Evolutionary conservation across 2,329 filamentous ascomycete genomes (phyloP).

Genomic region (Rutstroemia sp.): DNA sequence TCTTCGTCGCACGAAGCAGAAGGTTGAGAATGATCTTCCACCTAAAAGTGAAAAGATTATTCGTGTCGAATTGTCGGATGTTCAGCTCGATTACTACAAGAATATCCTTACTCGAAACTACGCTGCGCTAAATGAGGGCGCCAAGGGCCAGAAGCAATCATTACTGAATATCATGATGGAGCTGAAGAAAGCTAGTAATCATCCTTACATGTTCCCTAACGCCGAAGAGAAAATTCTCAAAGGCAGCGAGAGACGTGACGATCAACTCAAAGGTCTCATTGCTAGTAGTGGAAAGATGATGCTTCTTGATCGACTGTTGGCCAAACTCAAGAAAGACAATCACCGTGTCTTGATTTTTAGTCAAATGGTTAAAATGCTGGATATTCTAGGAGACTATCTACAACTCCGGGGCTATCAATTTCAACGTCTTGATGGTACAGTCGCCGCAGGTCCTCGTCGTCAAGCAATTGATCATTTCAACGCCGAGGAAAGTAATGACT

Average conservation of each 20-base stretch:
- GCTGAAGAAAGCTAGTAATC: slow-evolving; percentile 97
- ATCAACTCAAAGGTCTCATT: slow-evolving; percentile 86
- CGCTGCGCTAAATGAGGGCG: slow-evolving; percentile 82
- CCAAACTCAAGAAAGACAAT: slow-evolving; percentile 86
- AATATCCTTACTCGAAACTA: slow-evolving; percentile 98
- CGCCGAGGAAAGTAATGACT: slow-evolving; percentile 89
- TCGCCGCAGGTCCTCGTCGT: slow-evolving; percentile 77
- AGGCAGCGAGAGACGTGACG: slow-evolving; percentile 75
- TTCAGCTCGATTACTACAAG: slow-evolving; percentile 97
- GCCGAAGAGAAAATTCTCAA: slow-evolving; percentile 84
- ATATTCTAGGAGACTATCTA: slow-evolving; percentile 91
- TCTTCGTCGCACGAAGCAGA: slow-evolving; percentile 91
- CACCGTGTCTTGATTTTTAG: slow-evolving; percentile 98
- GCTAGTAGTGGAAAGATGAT: slow-evolving; percentile 99
- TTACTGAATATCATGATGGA: slow-evolving; percentile 99
- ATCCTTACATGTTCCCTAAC: slow-evolving; percentile 95
- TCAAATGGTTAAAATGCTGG: slow-evolving; percentile 98
- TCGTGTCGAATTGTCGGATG: slow-evolving; percentile 90
- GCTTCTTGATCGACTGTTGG: slow-evolving; percentile 89
- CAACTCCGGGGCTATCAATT: slow-evolving; percentile 90
- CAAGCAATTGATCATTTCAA: slow-evolving; percentile 99
- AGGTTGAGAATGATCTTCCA: slow-evolving; percentile 91
- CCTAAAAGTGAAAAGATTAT: slow-evolving; percentile 99
- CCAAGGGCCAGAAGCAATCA: slow-evolving; percentile 87
- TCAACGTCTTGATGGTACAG: slow-evolving; percentile 91